Evolutionary conservation across 176 grass and related monocot genomes (phyloP).

Genomic region (Carex scoparia): DNA sequence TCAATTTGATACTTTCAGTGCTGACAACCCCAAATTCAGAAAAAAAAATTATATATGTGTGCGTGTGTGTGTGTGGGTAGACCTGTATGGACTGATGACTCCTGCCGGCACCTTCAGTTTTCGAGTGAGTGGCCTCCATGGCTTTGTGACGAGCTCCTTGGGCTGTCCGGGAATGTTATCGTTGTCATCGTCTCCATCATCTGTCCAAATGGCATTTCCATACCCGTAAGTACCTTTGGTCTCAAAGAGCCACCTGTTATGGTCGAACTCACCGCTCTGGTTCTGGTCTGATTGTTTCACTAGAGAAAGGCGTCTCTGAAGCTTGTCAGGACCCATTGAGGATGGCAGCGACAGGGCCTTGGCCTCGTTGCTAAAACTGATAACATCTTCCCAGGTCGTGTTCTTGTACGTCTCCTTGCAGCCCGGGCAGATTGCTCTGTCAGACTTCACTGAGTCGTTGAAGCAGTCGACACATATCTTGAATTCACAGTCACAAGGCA

Average conservation of each 20-base stretch:
- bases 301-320: slow-evolving; percentile 55
- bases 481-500: slow-evolving; percentile 95
- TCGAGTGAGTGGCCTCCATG: slow-evolving; percentile 93
- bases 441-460: slow-evolving; percentile 68
- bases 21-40: neutral
- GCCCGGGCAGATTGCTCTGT: slow-evolving; percentile 47
- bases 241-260: slow-evolving; percentile 97
- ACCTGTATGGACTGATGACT: slow-evolving; percentile 93
- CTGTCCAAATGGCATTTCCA: slow-evolving; percentile 89
- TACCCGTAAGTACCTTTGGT: slow-evolving; percentile 98
- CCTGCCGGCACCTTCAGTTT: slow-evolving; percentile 80
- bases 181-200: slow-evolving; percentile 48
- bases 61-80: neutral
- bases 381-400: slow-evolving; percentile 59
- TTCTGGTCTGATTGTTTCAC: slow-evolving; percentile 36
- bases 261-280: slow-evolving; percentile 74
- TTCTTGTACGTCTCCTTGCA: slow-evolving; percentile 95
- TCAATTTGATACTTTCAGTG: neutral
- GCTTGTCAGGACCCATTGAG: slow-evolving; percentile 21
- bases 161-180: slow-evolving; percentile 44
- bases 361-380: slow-evolving; percentile 33
- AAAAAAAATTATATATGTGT: no score
- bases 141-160: slow-evolving; percentile 72
- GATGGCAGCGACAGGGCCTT: slow-evolving; percentile 59
- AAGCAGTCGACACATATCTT: slow-evolving; percentile 89